phyloP scores from a whole-genome alignment of 768 basidiomycete species.

The Mycena belliarum region DNA sequence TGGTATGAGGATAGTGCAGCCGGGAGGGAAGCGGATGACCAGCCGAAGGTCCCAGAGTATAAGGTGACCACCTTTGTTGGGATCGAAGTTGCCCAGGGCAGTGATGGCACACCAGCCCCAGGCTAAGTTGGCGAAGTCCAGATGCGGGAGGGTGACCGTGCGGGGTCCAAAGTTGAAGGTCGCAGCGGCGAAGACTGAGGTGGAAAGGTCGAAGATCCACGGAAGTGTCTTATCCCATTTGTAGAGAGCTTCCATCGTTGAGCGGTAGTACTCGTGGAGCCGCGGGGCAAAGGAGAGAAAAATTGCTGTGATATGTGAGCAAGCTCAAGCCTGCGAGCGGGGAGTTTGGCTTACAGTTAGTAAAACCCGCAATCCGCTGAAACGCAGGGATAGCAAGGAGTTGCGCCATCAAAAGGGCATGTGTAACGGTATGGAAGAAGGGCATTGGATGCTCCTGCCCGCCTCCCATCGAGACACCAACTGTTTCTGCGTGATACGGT shows the following conservation, averaged over 20 bases:
- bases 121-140: slow-evolving; percentile 28
- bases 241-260: neutral
- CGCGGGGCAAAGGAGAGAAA: neutral
- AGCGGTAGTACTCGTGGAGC: neutral
- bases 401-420: neutral
- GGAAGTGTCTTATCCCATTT: neutral
- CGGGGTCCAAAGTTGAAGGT: slow-evolving; percentile 33
- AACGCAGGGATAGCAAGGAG: neutral
- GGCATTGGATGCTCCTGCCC: neutral
- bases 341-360: neutral
- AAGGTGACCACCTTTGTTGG: too few species aligned
- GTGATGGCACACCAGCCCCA: slow-evolving; percentile 23
- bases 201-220: neutral
- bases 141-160: slow-evolving; percentile 22
- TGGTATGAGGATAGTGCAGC: too few species aligned
- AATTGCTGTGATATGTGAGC: too few species aligned
- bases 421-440: neutral
- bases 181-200: slow-evolving; percentile 22
- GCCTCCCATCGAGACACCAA: neutral
- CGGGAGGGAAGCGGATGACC: too few species aligned
- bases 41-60: too few species aligned
- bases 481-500: neutral
- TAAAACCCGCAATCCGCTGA: neutral
- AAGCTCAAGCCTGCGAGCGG: too few species aligned
- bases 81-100: too few species aligned